Base-by-base conservation (phyloP, 2,329 filamentous ascomycete genomes). In the Botrytis elliptica region DNA sequence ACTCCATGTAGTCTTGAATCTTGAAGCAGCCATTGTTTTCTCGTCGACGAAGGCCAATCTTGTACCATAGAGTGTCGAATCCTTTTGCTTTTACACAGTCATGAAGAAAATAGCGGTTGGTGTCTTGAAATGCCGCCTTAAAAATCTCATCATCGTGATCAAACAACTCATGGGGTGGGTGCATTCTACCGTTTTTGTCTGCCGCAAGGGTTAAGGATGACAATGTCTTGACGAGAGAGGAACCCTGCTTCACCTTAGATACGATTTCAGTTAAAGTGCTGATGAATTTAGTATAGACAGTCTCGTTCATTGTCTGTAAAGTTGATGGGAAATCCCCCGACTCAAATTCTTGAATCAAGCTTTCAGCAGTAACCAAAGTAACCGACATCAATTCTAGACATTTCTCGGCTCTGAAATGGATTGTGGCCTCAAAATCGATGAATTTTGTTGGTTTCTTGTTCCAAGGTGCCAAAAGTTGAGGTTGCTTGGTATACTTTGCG, bases 131-230 rank as follows among this genome's bases (percentile, higher is more conserved):
- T 16, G 80, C 81, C 3, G 79, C 71, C 36, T 44, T 20, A 40
- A 81, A 82, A 22, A 80, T 75, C 33, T 25, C 1, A 46, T 79
- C 76, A 22, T 75, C 38, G 40, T 79, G 77, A 46, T 81, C 78
- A 38, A 76, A 81, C 9, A 81, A 55, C 16, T 78, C 74, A 36
- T 44, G 70, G 1, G 75, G 44, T 38, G 63, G 66, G 22, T 68
- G 72, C 44, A 81, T 73, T 2, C 55, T 74, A n/a, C 66, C 33
- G 25, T 75, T 71, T 67, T 72, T 76, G 62, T 81, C 75, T 1
- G 76, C 71, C 3, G 78, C 79, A 52, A 80, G 38, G 40, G 40
- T 6, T 22, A 74, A 68, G 55, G 70, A 46, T 16, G 33, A 18
- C 29, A 67, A 36, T 22, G 42, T 38, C 18, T 8, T 29, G 29